Evolutionary conservation across 73 alveolate species (phyloP).

Genomic region (Tetrahymena borealis): DNA sequence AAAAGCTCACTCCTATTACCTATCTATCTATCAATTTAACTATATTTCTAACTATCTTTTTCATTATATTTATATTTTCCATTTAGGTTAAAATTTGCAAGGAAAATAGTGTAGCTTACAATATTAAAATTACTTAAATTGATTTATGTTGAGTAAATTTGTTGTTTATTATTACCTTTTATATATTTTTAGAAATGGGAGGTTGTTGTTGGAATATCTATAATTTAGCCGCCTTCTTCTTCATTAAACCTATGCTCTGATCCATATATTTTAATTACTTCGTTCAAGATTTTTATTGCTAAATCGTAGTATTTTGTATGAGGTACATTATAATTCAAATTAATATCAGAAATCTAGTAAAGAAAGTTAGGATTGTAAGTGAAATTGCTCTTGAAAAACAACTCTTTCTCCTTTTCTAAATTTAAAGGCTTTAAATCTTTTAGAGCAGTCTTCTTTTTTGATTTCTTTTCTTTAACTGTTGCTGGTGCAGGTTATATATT

Average conservation of each 20-base stretch:
- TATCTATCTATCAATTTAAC: too few species aligned
- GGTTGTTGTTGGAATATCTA: slow-evolving; percentile 57
- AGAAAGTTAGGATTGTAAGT: slow-evolving; percentile 60
- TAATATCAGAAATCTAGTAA: slow-evolving; percentile 37
- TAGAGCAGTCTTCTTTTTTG: slow-evolving; percentile 10
- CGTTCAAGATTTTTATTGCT: slow-evolving; percentile 58
- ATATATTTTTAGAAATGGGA: slow-evolving; percentile 45
- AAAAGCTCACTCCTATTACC: too few species aligned
- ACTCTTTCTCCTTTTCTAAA: slow-evolving; percentile 50
- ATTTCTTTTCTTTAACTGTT: neutral
- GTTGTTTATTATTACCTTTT: neutral
- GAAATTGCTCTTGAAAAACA: slow-evolving; percentile 56
- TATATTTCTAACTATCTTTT: too few species aligned
- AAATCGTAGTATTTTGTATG: slow-evolving; percentile 33
- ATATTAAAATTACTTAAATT: too few species aligned
- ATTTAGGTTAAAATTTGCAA: too few species aligned
- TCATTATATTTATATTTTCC: too few species aligned
- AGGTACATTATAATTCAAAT: slow-evolving; percentile 37
- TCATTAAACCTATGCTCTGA: slow-evolving; percentile 49
- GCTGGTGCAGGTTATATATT: neutral
- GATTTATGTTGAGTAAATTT: too few species aligned
- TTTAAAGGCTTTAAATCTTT: slow-evolving; percentile 50
- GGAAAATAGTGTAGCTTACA: too few species aligned
- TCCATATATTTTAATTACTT: slow-evolving; percentile 52
- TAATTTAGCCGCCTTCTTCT: slow-evolving; percentile 63